Evolutionary conservation across 2,329 filamentous ascomycete genomes (phyloP).

Genomic region (Fusarium sp.): DNA sequence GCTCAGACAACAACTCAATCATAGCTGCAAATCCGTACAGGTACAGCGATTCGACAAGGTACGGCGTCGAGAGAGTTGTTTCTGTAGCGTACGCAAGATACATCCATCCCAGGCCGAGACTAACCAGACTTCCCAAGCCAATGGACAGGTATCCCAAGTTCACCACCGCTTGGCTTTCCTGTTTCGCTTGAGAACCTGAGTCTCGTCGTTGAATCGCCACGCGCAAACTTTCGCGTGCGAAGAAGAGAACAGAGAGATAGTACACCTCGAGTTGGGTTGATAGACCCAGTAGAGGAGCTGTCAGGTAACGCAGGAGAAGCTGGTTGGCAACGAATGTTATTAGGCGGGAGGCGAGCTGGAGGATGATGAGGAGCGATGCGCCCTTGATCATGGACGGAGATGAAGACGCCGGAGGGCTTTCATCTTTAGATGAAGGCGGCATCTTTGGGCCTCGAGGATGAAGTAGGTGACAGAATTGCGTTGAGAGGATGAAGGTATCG

Average conservation of each 20-base stretch:
- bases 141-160: conserved; percentile 89
- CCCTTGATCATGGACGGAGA: conserved; percentile 68
- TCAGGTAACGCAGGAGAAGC: conserved; percentile 86
- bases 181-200: conserved; percentile 20
- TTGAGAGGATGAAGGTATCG: conserved; percentile 3
- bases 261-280: conserved; percentile 93
- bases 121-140: conserved; percentile 73
- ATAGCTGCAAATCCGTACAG: conserved; percentile 69
- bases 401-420: not conserved
- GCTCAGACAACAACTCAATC: conserved; percentile 86
- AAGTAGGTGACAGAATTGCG: not conserved
- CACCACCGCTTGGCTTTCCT: conserved; percentile 78
- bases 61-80: conserved; percentile 68
- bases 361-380: conserved; percentile 85
- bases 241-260: conserved; percentile 93
- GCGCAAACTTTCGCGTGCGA: conserved; percentile 89
- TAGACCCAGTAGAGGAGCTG: conserved; percentile 84
- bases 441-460: conserved; percentile 1
- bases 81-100: conserved; percentile 70
- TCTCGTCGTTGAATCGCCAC: conserved; percentile 87
- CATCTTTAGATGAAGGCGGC: not conserved
- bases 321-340: conserved; percentile 95
- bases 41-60: conserved; percentile 66
- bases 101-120: conserved; percentile 71
- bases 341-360: conserved; percentile 88